A percentile compares a stretch with the other conserved stretches of the same genome.
phyloP scores from a whole-genome alignment of 331 rosid species.

The Pyracantha coccinea region DNA sequence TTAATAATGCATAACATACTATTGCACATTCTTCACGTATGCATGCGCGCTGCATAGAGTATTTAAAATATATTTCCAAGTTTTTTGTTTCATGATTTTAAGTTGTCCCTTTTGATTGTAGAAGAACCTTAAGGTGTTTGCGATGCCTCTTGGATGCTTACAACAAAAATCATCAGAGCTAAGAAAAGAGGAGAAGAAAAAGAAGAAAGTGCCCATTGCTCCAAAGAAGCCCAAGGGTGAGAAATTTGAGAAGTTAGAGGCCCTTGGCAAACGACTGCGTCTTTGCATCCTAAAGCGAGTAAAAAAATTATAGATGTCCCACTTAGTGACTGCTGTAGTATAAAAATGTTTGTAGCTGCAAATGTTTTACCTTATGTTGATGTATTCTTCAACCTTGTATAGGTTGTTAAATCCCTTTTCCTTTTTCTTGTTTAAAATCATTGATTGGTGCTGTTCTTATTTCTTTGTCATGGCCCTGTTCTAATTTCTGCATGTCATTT shows the following conservation, averaged over 20 bases:
- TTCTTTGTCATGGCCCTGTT: not conserved
- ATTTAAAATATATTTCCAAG: not conserved
- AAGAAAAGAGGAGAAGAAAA: slow-evolving; percentile 36
- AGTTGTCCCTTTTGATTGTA: slow-evolving; percentile 13
- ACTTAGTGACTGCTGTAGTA: slow-evolving; percentile 30
- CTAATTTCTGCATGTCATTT: not conserved
- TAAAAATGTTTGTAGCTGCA: not conserved
- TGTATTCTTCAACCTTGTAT: not conserved
- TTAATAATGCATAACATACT: not conserved
- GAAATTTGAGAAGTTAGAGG: slow-evolving; percentile 61
- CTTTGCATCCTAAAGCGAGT: slow-evolving; percentile 59
- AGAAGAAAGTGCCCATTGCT: slow-evolving; percentile 30
- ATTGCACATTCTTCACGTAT: not conserved
- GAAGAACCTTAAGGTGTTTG: slow-evolving; percentile 41
- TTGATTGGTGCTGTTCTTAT: not conserved
- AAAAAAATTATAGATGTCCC: slow-evolving; percentile 34
- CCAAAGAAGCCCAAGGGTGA: slow-evolving; percentile 57
- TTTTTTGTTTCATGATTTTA: slow-evolving; percentile 11
- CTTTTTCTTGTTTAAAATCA: not conserved
- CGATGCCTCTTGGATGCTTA: slow-evolving; percentile 47
- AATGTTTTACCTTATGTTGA: not conserved
- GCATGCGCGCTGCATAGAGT: not conserved
- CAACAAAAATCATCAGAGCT: slow-evolving; percentile 27
- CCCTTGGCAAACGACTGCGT: slow-evolving; percentile 63
- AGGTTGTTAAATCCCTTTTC: not conserved